Conservation (phyloP, 352 stramenopile genomes). For the Vaucheria bursata region DNA sequence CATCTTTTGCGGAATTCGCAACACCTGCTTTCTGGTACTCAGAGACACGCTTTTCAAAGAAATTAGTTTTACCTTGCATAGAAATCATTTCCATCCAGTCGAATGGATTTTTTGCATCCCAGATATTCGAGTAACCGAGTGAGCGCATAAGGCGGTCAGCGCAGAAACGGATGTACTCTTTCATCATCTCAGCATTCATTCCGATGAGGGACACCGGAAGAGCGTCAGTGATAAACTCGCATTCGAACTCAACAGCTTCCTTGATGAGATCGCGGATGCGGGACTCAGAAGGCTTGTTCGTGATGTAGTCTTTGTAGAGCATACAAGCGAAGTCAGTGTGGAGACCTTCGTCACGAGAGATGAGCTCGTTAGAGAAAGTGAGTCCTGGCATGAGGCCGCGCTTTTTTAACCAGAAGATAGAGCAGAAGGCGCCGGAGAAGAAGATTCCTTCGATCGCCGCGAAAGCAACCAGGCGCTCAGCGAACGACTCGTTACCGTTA, state of each 20-base stretch:
- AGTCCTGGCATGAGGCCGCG: constrained; percentile 92
- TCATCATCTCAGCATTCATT: constrained; percentile 94
- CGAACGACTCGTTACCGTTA: constrained; percentile 77
- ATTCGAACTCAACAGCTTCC: constrained; percentile 87
- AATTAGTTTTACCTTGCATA: constrained; percentile 64
- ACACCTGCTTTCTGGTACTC: constrained; percentile 96
- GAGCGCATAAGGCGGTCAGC: constrained; percentile 85
- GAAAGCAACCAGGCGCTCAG: constrained; percentile 90
- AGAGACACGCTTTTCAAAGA: constrained; percentile 92
- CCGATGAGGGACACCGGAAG: constrained; percentile 95
- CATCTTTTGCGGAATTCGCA: no score
- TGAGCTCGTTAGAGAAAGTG: constrained; percentile 95
- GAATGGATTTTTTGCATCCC: constrained; percentile 86
- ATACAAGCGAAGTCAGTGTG: constrained; percentile 97
- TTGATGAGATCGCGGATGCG: constrained; percentile 85
- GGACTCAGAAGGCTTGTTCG: constrained; percentile 81
- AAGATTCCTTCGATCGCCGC: constrained; percentile 95
- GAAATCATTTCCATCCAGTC: constrained; percentile 99
- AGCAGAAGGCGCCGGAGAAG: constrained; percentile 94
- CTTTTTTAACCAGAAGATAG: constrained; percentile 99
- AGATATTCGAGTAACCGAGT: constrained; percentile 80
- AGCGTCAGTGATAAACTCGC: constrained; percentile 89
- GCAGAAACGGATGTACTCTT: constrained; percentile 96
- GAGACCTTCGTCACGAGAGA: constrained; percentile 89
- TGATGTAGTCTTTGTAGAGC: constrained; percentile 90